Conservation (phyloP, 2,329 filamentous ascomycete species). For the Orbilia ellipsospora region DNA sequence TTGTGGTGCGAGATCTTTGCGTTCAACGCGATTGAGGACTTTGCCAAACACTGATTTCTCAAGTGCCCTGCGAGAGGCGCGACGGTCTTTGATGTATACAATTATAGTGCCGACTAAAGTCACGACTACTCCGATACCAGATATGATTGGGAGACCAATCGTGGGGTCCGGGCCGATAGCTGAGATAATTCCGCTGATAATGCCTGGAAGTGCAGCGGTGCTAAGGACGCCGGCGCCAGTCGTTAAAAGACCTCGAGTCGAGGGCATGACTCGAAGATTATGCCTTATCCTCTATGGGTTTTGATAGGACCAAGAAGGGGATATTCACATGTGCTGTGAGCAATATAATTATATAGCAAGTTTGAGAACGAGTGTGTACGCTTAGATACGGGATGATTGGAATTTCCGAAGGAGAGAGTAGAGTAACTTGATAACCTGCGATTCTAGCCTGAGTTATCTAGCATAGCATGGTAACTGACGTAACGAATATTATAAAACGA, state of each 20-base stretch:
- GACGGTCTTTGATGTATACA: constrained; percentile 47
- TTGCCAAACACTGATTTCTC: constrained; percentile 48
- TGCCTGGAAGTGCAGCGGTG: not conserved
- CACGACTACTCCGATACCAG: constrained; percentile 7
- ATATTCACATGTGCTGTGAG: not conserved
- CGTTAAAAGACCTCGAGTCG: constrained; percentile 15
- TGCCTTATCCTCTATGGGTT: too few relatives aligned
- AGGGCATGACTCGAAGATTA: constrained; percentile 10
- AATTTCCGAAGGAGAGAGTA: too few relatives aligned
- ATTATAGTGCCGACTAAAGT: constrained; percentile 14
- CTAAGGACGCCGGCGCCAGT: constrained; percentile 9
- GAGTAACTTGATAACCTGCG: too few relatives aligned
- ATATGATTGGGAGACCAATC: constrained; percentile 12
- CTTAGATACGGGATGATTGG: too few relatives aligned
- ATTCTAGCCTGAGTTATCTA: too few relatives aligned
- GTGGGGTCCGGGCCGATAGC: not conserved
- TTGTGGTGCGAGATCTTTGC: constrained; percentile 22
- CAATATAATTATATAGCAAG: too few relatives aligned
- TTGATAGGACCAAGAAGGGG: not conserved
- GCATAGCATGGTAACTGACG: too few relatives aligned
- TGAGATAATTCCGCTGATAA: not conserved
- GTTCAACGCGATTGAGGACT: constrained; percentile 43
- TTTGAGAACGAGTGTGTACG: too few relatives aligned
- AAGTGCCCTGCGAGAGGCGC: constrained; percentile 36
- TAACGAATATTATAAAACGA: too few relatives aligned